Percentiles rank a stretch among this genome's conserved stretches.
phyloP scores from a whole-genome alignment of 352 stramenopile species.

The Phytopythium oedochilum region DNA sequence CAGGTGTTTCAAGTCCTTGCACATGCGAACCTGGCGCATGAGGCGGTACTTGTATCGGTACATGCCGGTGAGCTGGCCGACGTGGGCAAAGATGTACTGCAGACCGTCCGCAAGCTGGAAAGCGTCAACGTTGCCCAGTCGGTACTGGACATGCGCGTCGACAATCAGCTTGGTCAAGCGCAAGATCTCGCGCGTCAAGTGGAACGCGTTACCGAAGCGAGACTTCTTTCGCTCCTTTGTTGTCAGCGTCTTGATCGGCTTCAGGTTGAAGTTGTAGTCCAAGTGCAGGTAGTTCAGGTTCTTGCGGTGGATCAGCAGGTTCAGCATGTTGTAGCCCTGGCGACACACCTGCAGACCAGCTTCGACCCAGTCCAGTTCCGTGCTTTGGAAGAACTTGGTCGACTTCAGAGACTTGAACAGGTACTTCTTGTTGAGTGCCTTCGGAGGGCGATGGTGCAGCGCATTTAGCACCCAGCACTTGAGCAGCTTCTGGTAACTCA shows the following conservation, averaged over 20 bases:
- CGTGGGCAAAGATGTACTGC: conserved; percentile 99
- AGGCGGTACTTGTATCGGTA: conserved; percentile 99
- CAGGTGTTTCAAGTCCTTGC: conserved; percentile 99
- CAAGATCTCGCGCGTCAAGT: conserved; percentile 98
- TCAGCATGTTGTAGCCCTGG: conserved; percentile 99
- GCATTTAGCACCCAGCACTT: conserved; percentile 99
- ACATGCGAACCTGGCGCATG: conserved; percentile 98
- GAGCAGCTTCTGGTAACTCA: conserved; percentile 99
- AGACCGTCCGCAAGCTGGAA: conserved; percentile 99
- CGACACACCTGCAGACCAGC: conserved; percentile 97
- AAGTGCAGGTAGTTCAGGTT: conserved; percentile 99
- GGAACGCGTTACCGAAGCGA: conserved; percentile 95
- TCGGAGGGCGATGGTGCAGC: conserved; percentile 91
- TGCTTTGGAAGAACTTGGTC: conserved; percentile 99
- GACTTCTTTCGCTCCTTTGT: conserved; percentile 99
- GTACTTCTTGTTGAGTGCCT: conserved; percentile 97
- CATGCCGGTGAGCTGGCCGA: conserved; percentile 99
- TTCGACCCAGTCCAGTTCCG: conserved; percentile 99
- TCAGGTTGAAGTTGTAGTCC: conserved; percentile 99
- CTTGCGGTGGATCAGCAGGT: conserved; percentile 99
- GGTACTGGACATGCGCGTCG: conserved; percentile 99
- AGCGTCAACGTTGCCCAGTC: conserved; percentile 98
- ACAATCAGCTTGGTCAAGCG: conserved; percentile 99
- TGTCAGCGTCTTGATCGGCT: conserved; percentile 99
- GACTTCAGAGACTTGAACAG: conserved; percentile 98